Evolutionary conservation across 2,329 filamentous ascomycete species (phyloP).

Genomic region (Colletotrichum sp.): DNA sequence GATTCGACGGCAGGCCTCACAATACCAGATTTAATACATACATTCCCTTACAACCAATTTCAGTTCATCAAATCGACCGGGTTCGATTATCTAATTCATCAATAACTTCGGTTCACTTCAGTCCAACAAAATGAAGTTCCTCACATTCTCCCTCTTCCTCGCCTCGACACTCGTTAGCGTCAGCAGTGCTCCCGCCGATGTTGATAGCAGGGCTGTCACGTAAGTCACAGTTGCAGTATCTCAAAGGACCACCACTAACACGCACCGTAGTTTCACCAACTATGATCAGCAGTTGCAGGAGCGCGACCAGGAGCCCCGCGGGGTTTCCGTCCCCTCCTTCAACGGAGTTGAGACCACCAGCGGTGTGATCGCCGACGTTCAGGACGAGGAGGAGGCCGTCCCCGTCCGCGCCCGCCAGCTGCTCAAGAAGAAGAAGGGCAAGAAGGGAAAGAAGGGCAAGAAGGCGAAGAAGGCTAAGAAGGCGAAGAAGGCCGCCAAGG

Average conservation of each 20-base stretch:
- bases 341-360: slow-evolving; percentile 10
- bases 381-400: slow-evolving; percentile 1
- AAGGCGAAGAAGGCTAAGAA: slow-evolving; percentile 3
- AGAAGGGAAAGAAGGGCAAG: slow-evolving; percentile 12
- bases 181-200: slow-evolving; percentile 18
- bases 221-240: background rate
- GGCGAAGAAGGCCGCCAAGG: slow-evolving; percentile 3
- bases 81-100: background rate
- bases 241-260: background rate
- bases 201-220: slow-evolving; percentile 17
- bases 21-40: slow-evolving; percentile 5
- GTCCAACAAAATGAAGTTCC: slow-evolving; percentile 19
- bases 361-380: slow-evolving; percentile 4
- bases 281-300: slow-evolving; percentile 11
- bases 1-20: slow-evolving; percentile 16
- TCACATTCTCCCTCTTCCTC: slow-evolving; percentile 10
- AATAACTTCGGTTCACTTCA: slow-evolving; percentile 9
- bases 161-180: slow-evolving; percentile 20
- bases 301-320: slow-evolving; percentile 9
- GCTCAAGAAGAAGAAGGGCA: slow-evolving; percentile 15
- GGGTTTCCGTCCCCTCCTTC: slow-evolving; percentile 11
- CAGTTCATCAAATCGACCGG: background rate
- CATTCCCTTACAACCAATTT: slow-evolving; percentile 9
- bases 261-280: background rate
- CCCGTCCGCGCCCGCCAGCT: slow-evolving; percentile 11